Percentiles rank a stretch among this genome's conserved stretches.
Evolutionary conservation across 2,329 filamentous ascomycete genomes (phyloP).

Genomic region (Chaetothyriales sp.): DNA sequence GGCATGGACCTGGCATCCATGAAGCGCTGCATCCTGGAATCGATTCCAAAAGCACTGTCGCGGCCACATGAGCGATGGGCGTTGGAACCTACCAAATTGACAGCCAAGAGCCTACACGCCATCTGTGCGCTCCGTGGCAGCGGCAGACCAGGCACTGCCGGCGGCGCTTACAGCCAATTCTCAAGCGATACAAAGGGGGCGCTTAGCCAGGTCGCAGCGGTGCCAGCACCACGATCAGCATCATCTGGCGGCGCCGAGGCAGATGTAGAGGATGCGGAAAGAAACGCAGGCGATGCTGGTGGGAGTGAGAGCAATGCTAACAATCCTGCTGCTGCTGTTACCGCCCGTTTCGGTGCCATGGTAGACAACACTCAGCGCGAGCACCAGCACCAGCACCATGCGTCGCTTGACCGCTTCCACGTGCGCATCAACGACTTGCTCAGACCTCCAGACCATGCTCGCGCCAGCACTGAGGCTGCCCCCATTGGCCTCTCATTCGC

Average conservation of each 20-base stretch:
- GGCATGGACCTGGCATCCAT: conserved; percentile 15
- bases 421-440: conserved; percentile 6
- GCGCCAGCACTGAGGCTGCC: conserved; percentile 7
- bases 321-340: conserved; percentile 33
- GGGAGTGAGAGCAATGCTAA: neutral
- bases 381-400: conserved; percentile 3
- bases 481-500: conserved; percentile 46
- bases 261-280: conserved; percentile 10
- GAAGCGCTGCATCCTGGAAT: conserved; percentile 51
- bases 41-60: conserved; percentile 69
- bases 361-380: neutral
- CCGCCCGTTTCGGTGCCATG: conserved; percentile 10
- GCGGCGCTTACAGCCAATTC: conserved; percentile 68
- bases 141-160: conserved; percentile 54
- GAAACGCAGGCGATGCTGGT: neutral
- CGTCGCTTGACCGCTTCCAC: conserved; percentile 12
- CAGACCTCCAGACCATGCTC: neutral
- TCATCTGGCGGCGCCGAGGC: conserved; percentile 11
- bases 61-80: conserved; percentile 56
- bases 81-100: conserved; percentile 51
- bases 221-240: too few species aligned
- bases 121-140: conserved; percentile 55
- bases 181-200: conserved; percentile 19
- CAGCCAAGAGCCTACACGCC: conserved; percentile 55
- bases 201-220: neutral